Conservation (phyloP, 345 rosid genomes). For the Eucalyptus regnans region DNA sequence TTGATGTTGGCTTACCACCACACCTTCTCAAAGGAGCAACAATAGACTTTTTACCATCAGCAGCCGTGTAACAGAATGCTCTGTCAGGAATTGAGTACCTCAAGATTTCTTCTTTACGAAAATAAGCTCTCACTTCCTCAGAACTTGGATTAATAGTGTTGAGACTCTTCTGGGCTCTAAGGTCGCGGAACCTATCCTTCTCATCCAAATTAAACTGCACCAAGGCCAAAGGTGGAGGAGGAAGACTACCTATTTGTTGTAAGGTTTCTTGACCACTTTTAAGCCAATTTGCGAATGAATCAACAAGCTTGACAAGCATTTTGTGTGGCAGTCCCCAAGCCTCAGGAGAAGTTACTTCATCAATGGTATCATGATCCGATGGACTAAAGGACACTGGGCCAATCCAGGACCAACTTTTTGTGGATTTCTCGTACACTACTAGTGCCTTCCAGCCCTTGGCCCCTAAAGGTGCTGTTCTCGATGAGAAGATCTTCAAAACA, state of each 20-base stretch:
- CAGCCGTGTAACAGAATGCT: constrained; percentile 94
- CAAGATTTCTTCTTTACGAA: constrained; percentile 80
- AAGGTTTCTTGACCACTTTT: constrained; percentile 93
- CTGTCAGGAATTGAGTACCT: constrained; percentile 98
- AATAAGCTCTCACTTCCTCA: constrained; percentile 86
- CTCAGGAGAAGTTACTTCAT: constrained; percentile 94
- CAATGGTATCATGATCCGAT: constrained; percentile 52
- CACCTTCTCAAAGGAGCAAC: constrained; percentile 99
- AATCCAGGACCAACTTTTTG: constrained; percentile 89
- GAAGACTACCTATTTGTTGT: constrained; percentile 92
- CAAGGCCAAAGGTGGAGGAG: constrained; percentile 78
- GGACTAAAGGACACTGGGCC: constrained; percentile 53
- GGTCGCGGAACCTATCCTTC: constrained; percentile 95
- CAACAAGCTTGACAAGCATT: constrained; percentile 94
- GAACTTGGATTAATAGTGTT: constrained; percentile 72
- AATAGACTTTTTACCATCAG: constrained; percentile 92
- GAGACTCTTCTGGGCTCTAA: constrained; percentile 98
- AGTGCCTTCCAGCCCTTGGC: constrained; percentile 98
- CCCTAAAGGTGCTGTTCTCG: constrained; percentile 92
- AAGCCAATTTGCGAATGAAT: constrained; percentile 96
- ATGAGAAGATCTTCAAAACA: constrained; percentile 79
- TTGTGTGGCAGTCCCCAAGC: constrained; percentile 92
- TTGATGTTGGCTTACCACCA: constrained; percentile 99
- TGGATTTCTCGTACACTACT: constrained; percentile 61
- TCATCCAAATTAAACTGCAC: constrained; percentile 82